Base-by-base conservation (phyloP, 176 grass and related monocot genomes). In the Triticum turgidum region DNA sequence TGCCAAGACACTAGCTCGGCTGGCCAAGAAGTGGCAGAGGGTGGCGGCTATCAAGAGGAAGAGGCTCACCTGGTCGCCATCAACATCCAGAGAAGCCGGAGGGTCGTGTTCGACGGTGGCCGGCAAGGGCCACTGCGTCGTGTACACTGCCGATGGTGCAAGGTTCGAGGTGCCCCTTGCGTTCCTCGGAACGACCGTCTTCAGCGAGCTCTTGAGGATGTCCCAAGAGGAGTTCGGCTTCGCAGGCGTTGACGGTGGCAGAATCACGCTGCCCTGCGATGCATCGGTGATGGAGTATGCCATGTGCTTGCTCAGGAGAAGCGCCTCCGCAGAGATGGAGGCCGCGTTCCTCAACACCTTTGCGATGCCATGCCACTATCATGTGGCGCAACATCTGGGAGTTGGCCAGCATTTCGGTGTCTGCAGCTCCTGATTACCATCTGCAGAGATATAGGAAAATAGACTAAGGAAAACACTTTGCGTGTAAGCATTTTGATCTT, bases 191-290 rank as follows among this genome's bases (percentile, higher is more conserved):
- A 91, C 22, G 0, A 52, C 13, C 27, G 62, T 97, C 62, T 79
- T 94, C 10, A 7, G 6, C 3, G 73, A 89, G 77, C 88, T 97
- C 39, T 67, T 94, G 20, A n/a, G 58, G 44, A 52, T 94, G 82
- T 89, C 92, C 0, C 83, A 76, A 76, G 94, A 97, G 25, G 91
- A 90, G 64, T 96, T 90, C 1, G 82, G 87, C 5, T 93, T 86
- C 0, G 45, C 58, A 5, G 62, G 42, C 42, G 41, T 42, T 42
- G 9, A 42, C 0, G 9, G 9, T 42, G 41, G 2, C 41, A 42
- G 41, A 42, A 42, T 42, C 41, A 42, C 9, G 10, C 42, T 44
- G 3, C 42, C 42, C 42, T 44, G 42, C 1, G 42, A 44, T 3
- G 10, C 42, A 44, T 44, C 42, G 10, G 3, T 44, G 10, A 44